Evolutionary conservation across 805 yeast genomes (phyloP), one percentile per base, ranked within the genome.

Genomic region (Lipomyces mesembrius): DNA sequence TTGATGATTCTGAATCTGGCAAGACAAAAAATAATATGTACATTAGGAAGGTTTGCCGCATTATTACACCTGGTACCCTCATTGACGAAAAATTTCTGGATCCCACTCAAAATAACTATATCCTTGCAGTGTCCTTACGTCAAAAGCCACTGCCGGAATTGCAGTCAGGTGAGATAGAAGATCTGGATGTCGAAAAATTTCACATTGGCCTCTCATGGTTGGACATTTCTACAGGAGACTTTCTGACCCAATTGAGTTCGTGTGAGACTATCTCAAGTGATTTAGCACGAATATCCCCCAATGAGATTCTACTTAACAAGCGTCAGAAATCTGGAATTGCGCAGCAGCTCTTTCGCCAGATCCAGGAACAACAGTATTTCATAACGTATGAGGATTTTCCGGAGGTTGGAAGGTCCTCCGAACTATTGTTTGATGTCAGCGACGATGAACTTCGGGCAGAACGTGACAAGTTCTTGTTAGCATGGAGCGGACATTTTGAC

Each of bases 51-150:
- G 86, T 95, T 0, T 83, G 91, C 6, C 80, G 98, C 54, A 85
- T 94, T 7, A 86, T 95, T 1, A 89, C 98, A 0, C 97, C 98
- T 0, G 99, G 99, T 0, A 94, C 98, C 0, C 83, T 94, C 43
- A 84, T 94, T 11, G 97, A 91, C 74, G 98, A 94, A 73, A 87
- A 89, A 0, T 88, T 94, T 68, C 79, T 94, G 74, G 90, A 92
- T 75, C 86, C 85, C 65, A 85, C 85, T 66, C 83, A 85, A 59
- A 90, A 90, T 72, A 91, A 92, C 74, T 92, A 82, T 74, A 78
- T 94, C 46, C 80, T 89, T 29, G 84, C 91, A 3, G 81, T 94
- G 14, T 68, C 64, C 82, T 51, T 64, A 3, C 52, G 63, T 27
- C 68, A 49, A 32, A 51, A n/a, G 22, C 32, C n/a, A 2, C 53